Evolutionary conservation across 2,329 filamentous ascomycete species (phyloP), one percentile per base, ranked within the genome.

Genomic region (Alternaria sp.): DNA sequence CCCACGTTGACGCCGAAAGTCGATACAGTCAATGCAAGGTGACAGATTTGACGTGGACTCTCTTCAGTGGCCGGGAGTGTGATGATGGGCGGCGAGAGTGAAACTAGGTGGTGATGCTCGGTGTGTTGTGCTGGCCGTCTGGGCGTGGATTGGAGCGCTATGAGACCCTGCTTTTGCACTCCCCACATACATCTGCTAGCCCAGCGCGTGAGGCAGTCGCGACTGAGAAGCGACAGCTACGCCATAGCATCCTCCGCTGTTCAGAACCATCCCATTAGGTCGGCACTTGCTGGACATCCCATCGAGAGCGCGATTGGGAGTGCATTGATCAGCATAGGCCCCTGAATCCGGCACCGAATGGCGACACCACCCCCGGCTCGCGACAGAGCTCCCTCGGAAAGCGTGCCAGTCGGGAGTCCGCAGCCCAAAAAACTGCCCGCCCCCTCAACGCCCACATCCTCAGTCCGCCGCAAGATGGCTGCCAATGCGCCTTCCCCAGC

Each of bases 401-500:
- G 61, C 57, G 51, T 59, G 50, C 30, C 53, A 36, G 40, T 55
- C 46, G 51, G 32, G 30, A 65, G 61, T 59, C 65, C 65, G 49
- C 59, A 56, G 59, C 59, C 59, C 52, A 63, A 66, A 59, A 68
- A 66, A 62, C 55, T 69, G 65, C 68, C 72, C 53, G 65, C 70
- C 21, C 67, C 72, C 46, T 68, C 72, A 6, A 69, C 75, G 58
- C 70, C 74, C n/a, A 68, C 75, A 26, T 71, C 73, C 32, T 67
- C 71, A 30, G 57, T 75, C 61, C 73, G 72, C 45, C 73, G 76
- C 62, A 78, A 72, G 59, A 79, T 77, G 75, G 73, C 76, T 53
- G 75, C 77, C 17, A 71, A 70, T 58, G 70, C 71, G n/a, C 63
- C 72, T 25, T 65, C 70, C 13, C 63, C 73, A 7, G 62, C 67